phyloP scores from a whole-genome alignment of 352 stramenopile genomes.

The Phytophthora fragariaefolia region DNA sequence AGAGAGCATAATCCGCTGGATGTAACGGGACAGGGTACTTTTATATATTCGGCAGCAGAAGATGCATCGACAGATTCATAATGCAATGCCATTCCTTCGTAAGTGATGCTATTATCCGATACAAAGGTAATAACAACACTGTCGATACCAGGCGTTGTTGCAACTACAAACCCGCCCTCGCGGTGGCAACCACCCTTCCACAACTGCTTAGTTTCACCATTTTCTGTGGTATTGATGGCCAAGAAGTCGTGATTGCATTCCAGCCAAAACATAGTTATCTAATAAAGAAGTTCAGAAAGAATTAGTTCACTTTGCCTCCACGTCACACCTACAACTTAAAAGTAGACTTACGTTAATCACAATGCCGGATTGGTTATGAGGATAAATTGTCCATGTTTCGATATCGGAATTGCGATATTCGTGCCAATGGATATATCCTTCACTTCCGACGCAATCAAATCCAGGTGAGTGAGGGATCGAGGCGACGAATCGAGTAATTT shows the following conservation, averaged over 20 bases:
- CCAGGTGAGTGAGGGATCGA: conserved; percentile 12
- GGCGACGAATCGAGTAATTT: conserved; percentile 34
- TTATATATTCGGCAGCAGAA: conserved; percentile 2
- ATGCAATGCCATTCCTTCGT: conserved; percentile 49
- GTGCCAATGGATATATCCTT: conserved; percentile 43
- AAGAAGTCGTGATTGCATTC: conserved; percentile 67
- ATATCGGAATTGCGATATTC: conserved; percentile 46
- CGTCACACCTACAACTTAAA: not conserved
- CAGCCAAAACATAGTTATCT: conserved; percentile 59
- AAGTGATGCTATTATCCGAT: conserved; percentile 51
- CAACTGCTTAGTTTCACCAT: conserved; percentile 22
- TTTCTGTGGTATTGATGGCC: conserved; percentile 28
- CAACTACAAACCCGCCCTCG: conserved; percentile 46
- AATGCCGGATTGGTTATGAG: conserved; percentile 25
- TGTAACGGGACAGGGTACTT: conserved; percentile 47
- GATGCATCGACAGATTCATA: conserved; percentile 41
- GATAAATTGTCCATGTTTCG: conserved; percentile 53
- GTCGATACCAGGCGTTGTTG: conserved; percentile 37
- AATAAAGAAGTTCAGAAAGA: not conserved
- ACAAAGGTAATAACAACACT: conserved; percentile 45
- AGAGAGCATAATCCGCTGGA: conserved; percentile 42
- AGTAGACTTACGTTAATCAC: conserved; percentile 48
- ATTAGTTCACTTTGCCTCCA: too few relatives aligned
- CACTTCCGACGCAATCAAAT: conserved; percentile 41
- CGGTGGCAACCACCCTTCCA: conserved; percentile 65